These are phyloP conservation scores for Nidula niveotomentosa DNA, from an alignment of 1,284 basidiomycete genomes.

Conservation along the genomic window DNA sequence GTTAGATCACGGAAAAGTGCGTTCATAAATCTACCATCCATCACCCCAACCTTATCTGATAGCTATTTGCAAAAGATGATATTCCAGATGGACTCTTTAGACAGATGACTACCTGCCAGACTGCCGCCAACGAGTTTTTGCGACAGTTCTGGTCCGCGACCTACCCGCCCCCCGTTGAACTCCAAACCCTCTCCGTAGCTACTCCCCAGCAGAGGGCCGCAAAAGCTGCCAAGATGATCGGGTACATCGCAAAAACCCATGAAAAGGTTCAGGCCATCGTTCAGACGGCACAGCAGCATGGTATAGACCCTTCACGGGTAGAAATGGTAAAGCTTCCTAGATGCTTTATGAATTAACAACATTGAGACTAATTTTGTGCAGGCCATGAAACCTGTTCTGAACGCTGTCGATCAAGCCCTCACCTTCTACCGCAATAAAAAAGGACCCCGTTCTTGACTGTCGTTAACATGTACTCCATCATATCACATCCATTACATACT, in stretches of 20 bases:
- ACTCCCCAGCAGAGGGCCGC: slow-evolving; percentile 66
- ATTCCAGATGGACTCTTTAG: slow-evolving; percentile 79
- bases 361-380: slow-evolving; percentile 21
- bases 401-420: slow-evolving; percentile 79
- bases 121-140: slow-evolving; percentile 93
- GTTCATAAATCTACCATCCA: slow-evolving; percentile 13
- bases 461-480: not conserved
- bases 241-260: slow-evolving; percentile 74
- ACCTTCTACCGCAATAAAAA: slow-evolving; percentile 52
- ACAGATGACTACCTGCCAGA: slow-evolving; percentile 87
- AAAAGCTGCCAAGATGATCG: slow-evolving; percentile 85
- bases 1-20: slow-evolving; percentile 63
- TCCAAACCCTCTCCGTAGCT: slow-evolving; percentile 42
- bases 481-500: slow-evolving; percentile 12
- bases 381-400: slow-evolving; percentile 81
- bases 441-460: slow-evolving; percentile 13
- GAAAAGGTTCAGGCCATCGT: slow-evolving; percentile 83
- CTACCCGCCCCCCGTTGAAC: slow-evolving; percentile 72
- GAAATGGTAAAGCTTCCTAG: slow-evolving; percentile 46
- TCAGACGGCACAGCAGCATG: slow-evolving; percentile 56
- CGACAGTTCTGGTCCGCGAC: slow-evolving; percentile 94
- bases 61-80: slow-evolving; percentile 48
- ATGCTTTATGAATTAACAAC: not conserved
- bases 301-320: slow-evolving; percentile 64
- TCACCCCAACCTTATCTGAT: slow-evolving; percentile 4